phyloP scores from a whole-genome alignment of 768 basidiomycete genomes.

The Suillus sp. region DNA sequence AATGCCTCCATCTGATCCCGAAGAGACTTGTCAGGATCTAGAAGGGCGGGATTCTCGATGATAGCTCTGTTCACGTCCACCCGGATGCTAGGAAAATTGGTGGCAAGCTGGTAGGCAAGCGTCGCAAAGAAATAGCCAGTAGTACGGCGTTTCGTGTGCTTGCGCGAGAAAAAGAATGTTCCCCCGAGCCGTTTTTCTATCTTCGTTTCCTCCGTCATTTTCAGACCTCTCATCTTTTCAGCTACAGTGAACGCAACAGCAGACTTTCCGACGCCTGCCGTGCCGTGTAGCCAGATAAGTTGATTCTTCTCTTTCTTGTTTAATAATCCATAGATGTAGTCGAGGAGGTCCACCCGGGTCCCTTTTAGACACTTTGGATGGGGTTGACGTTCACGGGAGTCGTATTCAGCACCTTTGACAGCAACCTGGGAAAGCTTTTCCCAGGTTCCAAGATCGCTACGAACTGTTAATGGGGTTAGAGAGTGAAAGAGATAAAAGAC shows the following conservation, averaged over 20 bases:
- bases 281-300: background rate
- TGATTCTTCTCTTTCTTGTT: background rate
- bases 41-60: background rate
- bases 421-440: background rate
- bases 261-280: conserved; percentile 1
- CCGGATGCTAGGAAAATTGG: background rate
- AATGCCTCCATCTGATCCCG: background rate
- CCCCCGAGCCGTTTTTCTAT: background rate
- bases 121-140: conserved; percentile 1
- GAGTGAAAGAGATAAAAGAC: background rate
- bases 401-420: background rate
- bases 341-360: background rate
- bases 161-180: conserved; percentile 1
- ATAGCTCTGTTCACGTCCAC: background rate
- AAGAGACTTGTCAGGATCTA: background rate
- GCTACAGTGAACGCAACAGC: conserved; percentile 1
- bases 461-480: background rate
- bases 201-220: background rate
- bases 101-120: background rate
- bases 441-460: background rate
- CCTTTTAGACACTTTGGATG: background rate
- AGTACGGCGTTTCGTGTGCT: background rate
- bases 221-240: background rate
- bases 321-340: background rate
- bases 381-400: background rate